Base-by-base conservation (phyloP, 306 rosid species). In the Gastrolobium bilobum region DNA sequence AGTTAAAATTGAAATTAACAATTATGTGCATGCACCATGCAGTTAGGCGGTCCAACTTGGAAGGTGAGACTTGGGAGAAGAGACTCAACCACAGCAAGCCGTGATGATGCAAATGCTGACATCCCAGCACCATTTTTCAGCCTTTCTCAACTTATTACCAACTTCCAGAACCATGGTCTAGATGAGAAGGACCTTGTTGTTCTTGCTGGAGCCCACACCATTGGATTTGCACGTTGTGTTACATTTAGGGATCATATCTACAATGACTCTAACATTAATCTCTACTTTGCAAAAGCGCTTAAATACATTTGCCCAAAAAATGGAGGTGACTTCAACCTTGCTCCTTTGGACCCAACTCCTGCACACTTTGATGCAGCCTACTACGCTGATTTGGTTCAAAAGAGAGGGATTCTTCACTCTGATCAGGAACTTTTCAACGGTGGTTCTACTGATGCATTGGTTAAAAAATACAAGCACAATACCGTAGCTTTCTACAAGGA, bases 41-140 rank as follows among this genome's bases (percentile, higher is more conserved):
- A 85, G 88, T 57, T 85, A 68, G 84, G 88, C 26, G 86, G 88
- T 3, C 75, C 81, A 0, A 31, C 74, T 1, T 85, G 88, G 86
- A 37, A 30, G 4, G 78, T 82, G 10, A 43, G 13, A 4, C 11
- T 85, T 1, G 84, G 88, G 2, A 85, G 88, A 48, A 85, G 84
- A 68, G 88, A 82, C 84, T 73, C 88, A 10, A 78, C 64, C 56
- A 82, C 67, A 31, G 83, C 84, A 1, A 81, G 79, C 73, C 59
- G 15, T 3, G 38, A 29, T 13, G 34, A 3, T 0, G 84, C 77
- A 7, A 20, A 81, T 6, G 1, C n/a, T 2, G 42, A 81, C 60
- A 37, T 85, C 7, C 86, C 86, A 1, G 35, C 62, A 4, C 72
- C 88, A 20, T 4, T 11, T 47, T 7, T 68, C 6, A 15, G 20